Percentiles rank a stretch among this genome's conserved stretches.
These are phyloP conservation scores for Boechera retrofracta DNA, from an alignment of 345 rosid genomes.

Conservation along the genomic window DNA sequence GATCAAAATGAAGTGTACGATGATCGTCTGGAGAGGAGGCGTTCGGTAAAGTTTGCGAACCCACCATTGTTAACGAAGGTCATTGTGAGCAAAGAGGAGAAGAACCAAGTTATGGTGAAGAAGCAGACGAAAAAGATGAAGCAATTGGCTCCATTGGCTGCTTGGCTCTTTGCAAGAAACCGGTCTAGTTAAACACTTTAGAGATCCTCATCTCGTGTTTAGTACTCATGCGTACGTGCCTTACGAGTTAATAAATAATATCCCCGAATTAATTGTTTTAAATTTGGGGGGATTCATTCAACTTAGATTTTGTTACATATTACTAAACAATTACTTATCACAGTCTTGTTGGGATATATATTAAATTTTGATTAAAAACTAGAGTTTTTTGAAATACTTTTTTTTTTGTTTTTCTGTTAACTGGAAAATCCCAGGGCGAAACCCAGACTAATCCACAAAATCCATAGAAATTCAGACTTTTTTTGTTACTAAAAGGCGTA, in stretches of 20 bases:
- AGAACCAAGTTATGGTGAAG: conserved; percentile 46
- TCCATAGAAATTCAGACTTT: too few relatives aligned
- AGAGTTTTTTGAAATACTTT: background rate
- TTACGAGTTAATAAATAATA: conserved; percentile 8
- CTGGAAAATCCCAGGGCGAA: too few relatives aligned
- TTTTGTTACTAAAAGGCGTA: too few relatives aligned
- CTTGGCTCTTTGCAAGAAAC: conserved; percentile 66
- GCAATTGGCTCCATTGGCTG: conserved; percentile 56
- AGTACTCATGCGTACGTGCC: conserved; percentile 15
- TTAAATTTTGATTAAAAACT: background rate
- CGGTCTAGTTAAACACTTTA: conserved; percentile 32
- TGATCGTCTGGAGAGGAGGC: conserved; percentile 58
- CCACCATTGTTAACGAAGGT: conserved; percentile 59
- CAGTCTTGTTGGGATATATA: background rate
- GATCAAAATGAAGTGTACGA: conserved; percentile 28
- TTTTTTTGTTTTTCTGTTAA: too few relatives aligned
- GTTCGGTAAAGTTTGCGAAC: conserved; percentile 72
- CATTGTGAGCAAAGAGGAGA: conserved; percentile 44
- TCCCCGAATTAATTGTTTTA: background rate
- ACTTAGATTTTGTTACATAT: conserved; percentile 5
- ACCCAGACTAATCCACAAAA: too few relatives aligned
- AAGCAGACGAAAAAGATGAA: conserved; percentile 49
- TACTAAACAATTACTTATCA: background rate
- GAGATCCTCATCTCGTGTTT: conserved; percentile 3
- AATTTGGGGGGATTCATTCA: background rate